Evolutionary conservation across 306 rosid species (phyloP), one percentile per base, ranked within the genome.

Genomic region (Calophaca sinica): DNA sequence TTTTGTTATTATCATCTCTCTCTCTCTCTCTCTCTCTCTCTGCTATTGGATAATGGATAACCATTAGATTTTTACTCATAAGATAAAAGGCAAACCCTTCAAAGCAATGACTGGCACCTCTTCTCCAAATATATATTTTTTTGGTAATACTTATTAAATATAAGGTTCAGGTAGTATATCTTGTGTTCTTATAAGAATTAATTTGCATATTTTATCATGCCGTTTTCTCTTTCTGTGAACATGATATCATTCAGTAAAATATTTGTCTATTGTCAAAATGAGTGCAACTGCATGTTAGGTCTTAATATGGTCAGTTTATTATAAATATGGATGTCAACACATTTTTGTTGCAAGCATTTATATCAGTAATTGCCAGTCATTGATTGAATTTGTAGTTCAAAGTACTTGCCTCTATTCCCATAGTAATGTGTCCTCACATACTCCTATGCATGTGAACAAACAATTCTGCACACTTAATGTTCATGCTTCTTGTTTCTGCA

Each of bases 401-500:
- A 70, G 32, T 63, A 54, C 70, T 41, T 52, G 28, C 10, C 41
- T 50, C 15, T 48, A 26, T 64, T 79, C 45, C 54, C 31, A 48
- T 53, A 10, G 53, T 42, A 44, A 36, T 77, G 58, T 12, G 51
- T 44, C 66, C 39, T 78, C 15, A 42, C 78, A 68, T 68, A 39
- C 59, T 71, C 55, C 26, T 61, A 55, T 81, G 66, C 49, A 60
- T 58, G 4, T 50, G 46, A 7, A 35, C 57, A 20, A 26, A 13
- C 58, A 41, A 35, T 62, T 77, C 59, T 38, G 63, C 65, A 73
- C 44, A 63, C 74, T 71, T 61, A 72, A 67, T 80, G 72, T 67
- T 78, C 39, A 82, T 79, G 62, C 46, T 70, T 59, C 53, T 78
- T 58, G 51, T 53, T 67, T 58, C 71, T 74, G 26, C 67, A 65